phyloP scores from a whole-genome alignment of 1,284 basidiomycete genomes.

The Moniliophthora roreri region DNA sequence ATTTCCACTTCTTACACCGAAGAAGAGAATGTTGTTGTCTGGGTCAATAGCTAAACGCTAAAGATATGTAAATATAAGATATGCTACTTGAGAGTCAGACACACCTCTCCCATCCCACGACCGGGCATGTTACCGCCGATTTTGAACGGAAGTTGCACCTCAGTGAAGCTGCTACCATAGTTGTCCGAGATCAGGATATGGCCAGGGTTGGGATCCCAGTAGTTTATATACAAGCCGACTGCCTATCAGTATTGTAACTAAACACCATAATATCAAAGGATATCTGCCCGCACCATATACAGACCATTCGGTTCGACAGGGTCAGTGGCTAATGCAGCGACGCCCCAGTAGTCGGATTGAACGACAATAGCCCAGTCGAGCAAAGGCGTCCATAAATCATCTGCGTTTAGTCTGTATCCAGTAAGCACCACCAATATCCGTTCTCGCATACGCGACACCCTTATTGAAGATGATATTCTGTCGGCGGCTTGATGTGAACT shows the following conservation, averaged over 20 bases:
- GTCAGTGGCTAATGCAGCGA: slow-evolving; percentile 64
- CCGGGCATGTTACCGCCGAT: slow-evolving; percentile 71
- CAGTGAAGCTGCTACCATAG: slow-evolving; percentile 53
- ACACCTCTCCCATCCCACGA: slow-evolving; percentile 41
- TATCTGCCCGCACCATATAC: slow-evolving; percentile 40
- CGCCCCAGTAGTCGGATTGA: slow-evolving; percentile 65
- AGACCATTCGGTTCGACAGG: slow-evolving; percentile 55
- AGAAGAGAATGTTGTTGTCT: slow-evolving; percentile 57
- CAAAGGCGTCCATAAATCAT: slow-evolving; percentile 60
- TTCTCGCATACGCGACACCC: slow-evolving; percentile 62
- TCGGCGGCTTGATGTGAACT: background rate
- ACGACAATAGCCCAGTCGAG: slow-evolving; percentile 55
- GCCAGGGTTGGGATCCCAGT: slow-evolving; percentile 65
- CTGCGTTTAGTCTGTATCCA: slow-evolving; percentile 57
- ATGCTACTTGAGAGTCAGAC: background rate
- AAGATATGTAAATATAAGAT: background rate
- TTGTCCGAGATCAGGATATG: slow-evolving; percentile 63
- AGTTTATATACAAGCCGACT: slow-evolving; percentile 67
- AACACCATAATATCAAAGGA: background rate
- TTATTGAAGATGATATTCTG: slow-evolving; percentile 22
- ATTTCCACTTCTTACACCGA: slow-evolving; percentile 62
- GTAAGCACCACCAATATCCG: slow-evolving; percentile 70
- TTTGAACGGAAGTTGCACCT: slow-evolving; percentile 58
- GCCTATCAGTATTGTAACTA: slow-evolving; percentile 37
- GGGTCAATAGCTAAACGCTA: slow-evolving; percentile 62